Evolutionary conservation across 1,284 basidiomycete genomes (phyloP).

Genomic region (Dichomitus squalens): DNA sequence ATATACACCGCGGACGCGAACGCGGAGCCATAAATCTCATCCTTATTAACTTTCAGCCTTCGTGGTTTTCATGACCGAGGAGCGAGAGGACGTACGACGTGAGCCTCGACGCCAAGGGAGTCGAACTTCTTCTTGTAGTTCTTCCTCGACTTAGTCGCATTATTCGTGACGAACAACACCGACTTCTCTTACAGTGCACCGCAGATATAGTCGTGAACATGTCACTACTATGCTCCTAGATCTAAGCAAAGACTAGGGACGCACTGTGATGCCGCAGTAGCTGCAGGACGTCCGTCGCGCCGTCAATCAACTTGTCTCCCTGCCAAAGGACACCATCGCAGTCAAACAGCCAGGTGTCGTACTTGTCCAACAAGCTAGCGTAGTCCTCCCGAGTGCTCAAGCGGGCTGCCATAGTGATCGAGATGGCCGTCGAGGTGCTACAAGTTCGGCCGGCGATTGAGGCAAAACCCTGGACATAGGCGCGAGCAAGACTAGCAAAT

Average conservation of each 20-base stretch:
- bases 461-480: neutral
- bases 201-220: neutral
- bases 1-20: constrained; percentile 94
- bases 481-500: no score
- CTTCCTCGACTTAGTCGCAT: constrained; percentile 91
- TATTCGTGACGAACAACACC: constrained; percentile 96
- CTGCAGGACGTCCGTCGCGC: constrained; percentile 73
- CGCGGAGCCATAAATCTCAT: constrained; percentile 95
- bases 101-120: constrained; percentile 82
- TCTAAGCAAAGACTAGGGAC: neutral
- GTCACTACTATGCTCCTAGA: neutral
- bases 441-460: neutral
- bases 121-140: constrained; percentile 93
- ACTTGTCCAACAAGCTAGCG: constrained; percentile 65
- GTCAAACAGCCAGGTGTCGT: constrained; percentile 95
- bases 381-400: constrained; percentile 51
- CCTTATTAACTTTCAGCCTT: constrained; percentile 45
- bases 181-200: constrained; percentile 65
- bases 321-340: constrained; percentile 97
- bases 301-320: constrained; percentile 81
- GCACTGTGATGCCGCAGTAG: constrained; percentile 62
- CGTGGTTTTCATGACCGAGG: neutral
- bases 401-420: constrained; percentile 26
- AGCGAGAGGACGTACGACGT: constrained; percentile 63
- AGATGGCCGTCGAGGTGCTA: neutral